Evolutionary conservation across 805 yeast species (phyloP), one percentile per base, ranked within the genome.

Genomic region (Kodamaea leandrae): DNA sequence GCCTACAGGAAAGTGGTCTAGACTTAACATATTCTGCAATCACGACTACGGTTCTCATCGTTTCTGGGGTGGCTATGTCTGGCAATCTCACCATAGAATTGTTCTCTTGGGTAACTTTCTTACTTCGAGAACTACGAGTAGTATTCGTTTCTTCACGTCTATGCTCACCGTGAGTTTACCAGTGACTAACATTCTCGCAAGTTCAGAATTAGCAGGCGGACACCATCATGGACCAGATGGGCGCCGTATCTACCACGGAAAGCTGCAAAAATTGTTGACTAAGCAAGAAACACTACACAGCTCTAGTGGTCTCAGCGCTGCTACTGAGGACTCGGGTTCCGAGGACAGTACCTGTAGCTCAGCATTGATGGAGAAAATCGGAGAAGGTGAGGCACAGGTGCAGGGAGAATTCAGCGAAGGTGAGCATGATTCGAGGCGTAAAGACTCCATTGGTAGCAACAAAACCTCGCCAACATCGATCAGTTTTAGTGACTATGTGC

Each of bases 41-140:
- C 80, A 76, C 47, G 76, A 72, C 36, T 63, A 70, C 23, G 74
- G 74, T 21, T 68, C 76, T 2, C 86, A 82, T 52, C 63, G 83
- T 39, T 71, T 82, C 37, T 78, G 86, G 77, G 81, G 78, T 46
- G 78, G 84, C 0, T 80, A 75, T 59, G 79, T 79, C 1, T 85
- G 95, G 95, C 74, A 74, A 23, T 82, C 90, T 1, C 95, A 85
- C 58, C 91, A 85, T 53, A 80, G 79, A 55, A 79, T 82, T 1
- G 63, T 82, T 1, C 58, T 83, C 20, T 51, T 85, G 25, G 93
- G 93, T 1, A 72, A 71, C 48, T 52, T 55, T 23, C 61, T 68
- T n/a, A 68, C 77, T 3, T 60, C 72, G 1, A 55, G 55, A 29
- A 69, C 79, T 3, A 63, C 75, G 3, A 71, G 78, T 38, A 63